phyloP scores from a whole-genome alignment of 2,329 filamentous ascomycete species.

The Sclerotinia nivalis region DNA sequence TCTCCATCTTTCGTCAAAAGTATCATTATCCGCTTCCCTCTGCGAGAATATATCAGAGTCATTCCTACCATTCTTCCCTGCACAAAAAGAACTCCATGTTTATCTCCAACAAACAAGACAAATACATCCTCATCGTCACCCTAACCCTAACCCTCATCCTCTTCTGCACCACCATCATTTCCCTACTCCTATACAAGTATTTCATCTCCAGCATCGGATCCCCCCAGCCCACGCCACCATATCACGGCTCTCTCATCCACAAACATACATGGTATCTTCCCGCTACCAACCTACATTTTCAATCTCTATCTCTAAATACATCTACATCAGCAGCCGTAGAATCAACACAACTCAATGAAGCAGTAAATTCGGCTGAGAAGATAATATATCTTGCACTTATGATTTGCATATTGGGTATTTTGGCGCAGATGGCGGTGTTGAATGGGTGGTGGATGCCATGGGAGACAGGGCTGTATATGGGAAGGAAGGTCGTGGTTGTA shows the following conservation, averaged over 20 bases:
- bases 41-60: fast-evolving
- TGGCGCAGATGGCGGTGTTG: neutral
- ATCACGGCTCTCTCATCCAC: neutral
- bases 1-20: neutral
- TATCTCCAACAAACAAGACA: neutral
- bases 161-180: neutral
- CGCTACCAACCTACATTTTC: neutral
- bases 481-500: neutral
- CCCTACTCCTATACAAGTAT: neutral
- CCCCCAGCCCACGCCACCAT: neutral
- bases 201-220: neutral
- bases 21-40: neutral
- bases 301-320: neutral
- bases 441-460: neutral
- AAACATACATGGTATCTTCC: neutral
- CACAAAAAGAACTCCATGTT: neutral
- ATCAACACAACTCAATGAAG: neutral
- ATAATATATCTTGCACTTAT: neutral
- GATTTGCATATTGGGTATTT: neutral
- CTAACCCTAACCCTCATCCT: neutral
- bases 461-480: neutral
- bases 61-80: neutral
- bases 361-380: neutral
- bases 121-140: neutral
- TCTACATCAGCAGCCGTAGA: no score